Percentiles rank a stretch among this genome's conserved stretches.
phyloP scores from a whole-genome alignment of 768 basidiomycete genomes.

The Termitomyces sp. region DNA sequence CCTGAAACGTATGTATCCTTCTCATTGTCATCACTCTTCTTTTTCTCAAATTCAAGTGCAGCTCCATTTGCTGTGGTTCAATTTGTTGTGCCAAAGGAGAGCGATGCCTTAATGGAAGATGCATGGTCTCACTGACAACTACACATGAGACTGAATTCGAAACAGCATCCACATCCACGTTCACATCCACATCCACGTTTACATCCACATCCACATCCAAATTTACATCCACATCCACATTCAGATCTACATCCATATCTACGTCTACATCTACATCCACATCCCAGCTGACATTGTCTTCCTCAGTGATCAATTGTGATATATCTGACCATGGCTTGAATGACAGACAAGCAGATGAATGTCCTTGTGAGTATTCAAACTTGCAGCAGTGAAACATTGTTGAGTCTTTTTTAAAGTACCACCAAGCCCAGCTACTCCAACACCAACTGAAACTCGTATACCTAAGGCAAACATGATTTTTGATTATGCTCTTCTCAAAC shows the following conservation, averaged over 20 bases:
- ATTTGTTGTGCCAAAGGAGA: not conserved
- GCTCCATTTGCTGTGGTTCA: not conserved
- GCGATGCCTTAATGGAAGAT: not conserved
- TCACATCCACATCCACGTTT: no score
- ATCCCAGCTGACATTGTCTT: not conserved
- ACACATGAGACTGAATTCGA: not conserved
- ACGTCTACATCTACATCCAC: not conserved
- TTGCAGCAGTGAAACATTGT: not conserved
- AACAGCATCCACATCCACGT: not conserved
- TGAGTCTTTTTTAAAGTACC: not conserved
- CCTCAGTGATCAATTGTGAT: not conserved
- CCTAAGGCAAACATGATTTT: conserved; percentile 4
- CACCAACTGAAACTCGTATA: conserved; percentile 3
- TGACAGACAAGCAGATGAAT: not conserved
- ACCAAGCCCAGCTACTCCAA: not conserved
- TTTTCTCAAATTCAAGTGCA: not conserved
- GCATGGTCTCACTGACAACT: not conserved
- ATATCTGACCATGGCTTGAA: conserved; percentile 1
- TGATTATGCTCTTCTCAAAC: not conserved
- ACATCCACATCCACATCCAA: no score
- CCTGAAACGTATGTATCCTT: not conserved
- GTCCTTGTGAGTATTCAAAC: not conserved
- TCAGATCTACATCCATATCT: not conserved
- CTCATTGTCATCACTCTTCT: not conserved
- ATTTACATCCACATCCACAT: no score